Base-by-base conservation (phyloP, 2,329 filamentous ascomycete species). In the Botrytis aclada region DNA sequence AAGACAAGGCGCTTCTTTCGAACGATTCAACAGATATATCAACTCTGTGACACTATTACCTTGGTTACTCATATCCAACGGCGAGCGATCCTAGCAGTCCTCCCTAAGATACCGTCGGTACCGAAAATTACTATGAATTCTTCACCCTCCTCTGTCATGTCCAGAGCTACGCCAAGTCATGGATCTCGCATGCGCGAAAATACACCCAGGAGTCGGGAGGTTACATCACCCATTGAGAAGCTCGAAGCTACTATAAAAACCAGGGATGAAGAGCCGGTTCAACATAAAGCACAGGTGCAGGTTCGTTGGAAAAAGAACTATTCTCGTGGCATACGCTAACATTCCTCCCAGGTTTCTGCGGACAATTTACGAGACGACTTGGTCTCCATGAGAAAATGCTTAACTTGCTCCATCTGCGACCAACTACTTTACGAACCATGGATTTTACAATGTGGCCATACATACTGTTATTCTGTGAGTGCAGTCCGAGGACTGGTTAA, bases 351-450 rank as follows among this genome's bases (percentile, higher is more conserved):
- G 79, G 76, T 79, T 74, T 76, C 75, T n/a, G 47, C 73, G 22
- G 25, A 56, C 69, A 32, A 32, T 18, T 79, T 80, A 70, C 79
- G 76, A 72, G 67, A 83, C 63, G 88, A 92, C 80, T 85, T 92
- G 63, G 86, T 89, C 77, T 85, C 86, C 76, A 86, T 92, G 74
- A 86, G 89, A 76, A 83, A 82, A 43, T 84, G 90, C 45, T 83
- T 91, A 77, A 89, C 88, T 73, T 93, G 90, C 83, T 89, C 89
- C 75, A 89, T 93, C 75, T 93, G 90, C 81, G 87, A 91, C 76
- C 86, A 88, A 72, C 86, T 90, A 66, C 85, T 92, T 67, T 92
- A 92, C 81, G 90, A 92, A 80, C 90, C 90, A 2, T 93, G 89
- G 81, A 90, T 88, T 29, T 85, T 92, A 70, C 85, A 85, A 10